Evolutionary conservation across 371 early-diverging fungal species (phyloP).

Genomic region (Rhizopus sp.): DNA sequence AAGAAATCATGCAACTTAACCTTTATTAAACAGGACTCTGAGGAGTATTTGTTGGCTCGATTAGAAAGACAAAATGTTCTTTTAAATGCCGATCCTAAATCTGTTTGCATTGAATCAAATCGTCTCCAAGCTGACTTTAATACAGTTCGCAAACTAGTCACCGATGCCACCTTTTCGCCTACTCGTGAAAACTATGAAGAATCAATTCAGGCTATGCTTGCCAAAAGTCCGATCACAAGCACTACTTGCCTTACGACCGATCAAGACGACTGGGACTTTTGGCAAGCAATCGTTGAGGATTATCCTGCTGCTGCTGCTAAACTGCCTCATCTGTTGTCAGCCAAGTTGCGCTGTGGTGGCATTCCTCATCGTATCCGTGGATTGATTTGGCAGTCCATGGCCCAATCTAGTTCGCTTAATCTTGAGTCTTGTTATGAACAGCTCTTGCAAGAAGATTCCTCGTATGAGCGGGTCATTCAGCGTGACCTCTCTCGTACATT

Average conservation of each 20-base stretch:
- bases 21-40: conserved; percentile 47
- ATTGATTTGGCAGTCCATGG: conserved; percentile 90
- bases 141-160: conserved; percentile 51
- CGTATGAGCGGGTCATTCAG: conserved; percentile 86
- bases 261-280: conserved; percentile 83
- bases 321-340: conserved; percentile 61
- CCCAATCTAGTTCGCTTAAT: conserved; percentile 68
- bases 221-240: conserved; percentile 12
- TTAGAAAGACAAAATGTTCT: conserved; percentile 63
- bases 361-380: conserved; percentile 87
- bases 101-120: conserved; percentile 60
- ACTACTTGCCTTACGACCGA: not conserved
- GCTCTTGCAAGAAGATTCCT: conserved; percentile 73
- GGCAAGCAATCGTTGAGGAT: conserved; percentile 87
- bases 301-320: conserved; percentile 69
- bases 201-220: conserved; percentile 25
- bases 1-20: not conserved
- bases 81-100: conserved; percentile 61
- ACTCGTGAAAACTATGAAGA: conserved; percentile 29
- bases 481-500: conserved; percentile 92
- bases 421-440: conserved; percentile 81
- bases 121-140: conserved; percentile 57
- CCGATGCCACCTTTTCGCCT: conserved; percentile 40
- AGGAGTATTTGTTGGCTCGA: conserved; percentile 56
- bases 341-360: conserved; percentile 79